These are phyloP conservation scores for Hyphopichia fennica DNA, from an alignment of 1,139 yeast genomes.

Conservation along the genomic window DNA sequence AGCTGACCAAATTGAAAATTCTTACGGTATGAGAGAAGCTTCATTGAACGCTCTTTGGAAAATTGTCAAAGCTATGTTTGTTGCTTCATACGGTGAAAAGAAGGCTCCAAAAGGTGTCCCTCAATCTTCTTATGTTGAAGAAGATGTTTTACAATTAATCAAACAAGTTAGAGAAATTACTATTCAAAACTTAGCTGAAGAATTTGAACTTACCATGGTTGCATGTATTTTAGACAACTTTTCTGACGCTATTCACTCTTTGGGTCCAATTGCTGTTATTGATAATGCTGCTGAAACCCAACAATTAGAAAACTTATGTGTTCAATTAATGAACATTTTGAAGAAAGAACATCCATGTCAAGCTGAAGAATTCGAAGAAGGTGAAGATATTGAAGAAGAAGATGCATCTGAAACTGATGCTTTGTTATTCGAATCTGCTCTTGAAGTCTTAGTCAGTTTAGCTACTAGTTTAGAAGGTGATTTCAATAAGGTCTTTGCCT, in stretches of 20 bases:
- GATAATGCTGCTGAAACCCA: conserved; percentile 58
- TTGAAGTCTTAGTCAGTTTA: conserved; percentile 80
- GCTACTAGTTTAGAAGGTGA: conserved; percentile 74
- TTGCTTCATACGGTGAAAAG: conserved; percentile 51
- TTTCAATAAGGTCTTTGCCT: conserved; percentile 68
- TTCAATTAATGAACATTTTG: conserved; percentile 67
- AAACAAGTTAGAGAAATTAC: conserved; percentile 67
- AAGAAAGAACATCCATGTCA: conserved; percentile 85
- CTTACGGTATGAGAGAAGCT: conserved; percentile 90
- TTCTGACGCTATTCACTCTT: conserved; percentile 64
- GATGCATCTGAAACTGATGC: conserved; percentile 90
- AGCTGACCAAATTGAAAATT: conserved; percentile 74
- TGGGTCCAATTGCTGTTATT: conserved; percentile 74
- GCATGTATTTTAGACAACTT: conserved; percentile 75
- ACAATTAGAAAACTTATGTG: conserved; percentile 64
- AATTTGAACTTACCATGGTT: conserved; percentile 81
- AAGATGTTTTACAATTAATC: conserved; percentile 58
- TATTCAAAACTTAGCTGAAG: conserved; percentile 64
- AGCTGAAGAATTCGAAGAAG: conserved; percentile 51
- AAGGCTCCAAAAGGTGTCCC: conserved; percentile 77
- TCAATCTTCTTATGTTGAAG: conserved; percentile 57
- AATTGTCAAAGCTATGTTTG: conserved; percentile 70
- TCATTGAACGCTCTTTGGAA: conserved; percentile 84
- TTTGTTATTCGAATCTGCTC: conserved; percentile 76
- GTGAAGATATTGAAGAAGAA: conserved; percentile 57